Evolutionary conservation across 2,329 filamentous ascomycete species (phyloP), one percentile per base, ranked within the genome.

Genomic region (Colletotrichum magnum): DNA sequence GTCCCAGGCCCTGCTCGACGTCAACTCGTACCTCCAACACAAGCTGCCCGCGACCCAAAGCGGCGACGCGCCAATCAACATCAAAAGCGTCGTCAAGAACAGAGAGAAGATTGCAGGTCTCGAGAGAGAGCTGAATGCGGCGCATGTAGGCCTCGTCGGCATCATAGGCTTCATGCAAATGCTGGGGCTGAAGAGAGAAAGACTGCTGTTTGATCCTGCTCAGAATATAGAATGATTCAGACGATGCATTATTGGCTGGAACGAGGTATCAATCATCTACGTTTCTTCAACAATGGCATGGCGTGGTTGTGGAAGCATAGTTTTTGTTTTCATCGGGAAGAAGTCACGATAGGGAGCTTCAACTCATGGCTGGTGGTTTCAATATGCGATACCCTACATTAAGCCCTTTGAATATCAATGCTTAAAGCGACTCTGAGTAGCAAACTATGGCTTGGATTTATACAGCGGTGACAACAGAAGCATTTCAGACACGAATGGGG

Each of bases 21-120:
- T 51, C 48, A 51, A 51, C 48, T 51, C 48, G 18, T 51, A 51
- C 48, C 48, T 51, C 21, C 18, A 51, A 18, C 48, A 51, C 48
- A 51, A 51, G 48, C 26, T 51, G 2, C 10, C 48, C 2, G 13
- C 48, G 21, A 15, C 21, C 9, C 12, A 26, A 13, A 15, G 24
- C 48, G 48, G 18, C 48, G 48, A 26, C 9, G 48, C 48, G 48
- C n/a, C 48, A 6, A 21, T 26, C 21, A 51, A 51, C 16, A 51
- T 51, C 48, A 51, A 6, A 15, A 51, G 26, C 6, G 48, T 51
- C 4, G 15, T 51, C 12, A 51, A 51, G 48, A 51, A 51, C 21
- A 15, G 18, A 21, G 26, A 9, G 24, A 51, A 51, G 21, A 51
- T 51, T 21, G 48, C 48, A 51, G 26, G 48, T 51, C 48, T 51